Conservation (phyloP, 2,329 filamentous ascomycete species). For the Neopestalotiopsis rosae region DNA sequence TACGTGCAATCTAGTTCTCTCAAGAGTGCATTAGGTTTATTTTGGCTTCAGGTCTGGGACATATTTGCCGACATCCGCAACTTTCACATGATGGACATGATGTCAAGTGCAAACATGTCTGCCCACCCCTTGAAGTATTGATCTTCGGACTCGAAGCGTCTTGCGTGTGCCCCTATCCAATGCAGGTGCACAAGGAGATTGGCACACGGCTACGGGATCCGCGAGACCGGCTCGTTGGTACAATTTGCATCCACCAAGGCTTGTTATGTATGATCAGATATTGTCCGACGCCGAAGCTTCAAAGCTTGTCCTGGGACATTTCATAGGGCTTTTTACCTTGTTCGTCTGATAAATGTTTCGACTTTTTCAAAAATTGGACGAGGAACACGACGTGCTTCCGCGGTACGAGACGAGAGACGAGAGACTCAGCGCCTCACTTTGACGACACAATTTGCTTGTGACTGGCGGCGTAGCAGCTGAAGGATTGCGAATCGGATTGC, state of each 20-base stretch:
- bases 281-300: slow-evolving; percentile 2
- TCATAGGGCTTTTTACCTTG: background rate
- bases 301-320: slow-evolving; percentile 3
- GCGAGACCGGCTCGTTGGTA: background rate
- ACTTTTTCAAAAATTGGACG: background rate
- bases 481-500: slow-evolving; percentile 8
- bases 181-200: background rate
- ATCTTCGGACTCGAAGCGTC: slow-evolving; percentile 2
- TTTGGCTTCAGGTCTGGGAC: background rate
- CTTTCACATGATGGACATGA: slow-evolving; percentile 11
- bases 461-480: slow-evolving; percentile 4
- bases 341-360: slow-evolving; percentile 17
- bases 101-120: background rate
- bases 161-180: slow-evolving; percentile 2
- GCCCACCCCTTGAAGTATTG: background rate
- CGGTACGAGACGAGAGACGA: background rate
- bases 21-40: background rate
- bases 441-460: slow-evolving; percentile 4
- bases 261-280: background rate
- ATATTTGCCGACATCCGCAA: background rate
- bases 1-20: background rate
- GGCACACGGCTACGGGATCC: background rate
- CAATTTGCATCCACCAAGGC: background rate
- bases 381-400: background rate
- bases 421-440: background rate